Conservation (phyloP, 2,329 filamentous ascomycete genomes). For the Aureobasidium sp. region DNA sequence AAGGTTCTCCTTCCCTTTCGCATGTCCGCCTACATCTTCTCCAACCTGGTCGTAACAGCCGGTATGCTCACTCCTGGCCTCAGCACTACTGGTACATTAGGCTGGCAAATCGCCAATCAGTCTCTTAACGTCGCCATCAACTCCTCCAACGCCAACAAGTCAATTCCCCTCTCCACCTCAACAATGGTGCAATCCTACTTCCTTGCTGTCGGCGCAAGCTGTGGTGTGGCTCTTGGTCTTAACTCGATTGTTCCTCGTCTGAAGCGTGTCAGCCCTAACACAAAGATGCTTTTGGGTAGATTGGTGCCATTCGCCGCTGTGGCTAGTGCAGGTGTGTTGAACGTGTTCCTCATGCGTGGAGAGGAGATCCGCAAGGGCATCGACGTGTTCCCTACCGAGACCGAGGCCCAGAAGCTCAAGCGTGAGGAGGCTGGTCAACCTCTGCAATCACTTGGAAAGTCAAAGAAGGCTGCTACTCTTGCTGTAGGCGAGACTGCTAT, state of each 20-base stretch:
- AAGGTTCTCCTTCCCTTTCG: conserved; percentile 91
- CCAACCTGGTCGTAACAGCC: conserved; percentile 88
- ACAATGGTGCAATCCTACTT: conserved; percentile 85
- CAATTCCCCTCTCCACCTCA: conserved; percentile 71
- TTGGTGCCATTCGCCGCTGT: conserved; percentile 95
- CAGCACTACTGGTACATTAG: conserved; percentile 72
- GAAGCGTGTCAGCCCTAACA: conserved; percentile 65
- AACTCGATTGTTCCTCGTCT: conserved; percentile 84
- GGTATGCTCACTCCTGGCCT: conserved; percentile 95
- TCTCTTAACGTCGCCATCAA: conserved; percentile 98
- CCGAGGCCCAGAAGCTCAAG: conserved; percentile 59
- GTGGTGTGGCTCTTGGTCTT: conserved; percentile 84
- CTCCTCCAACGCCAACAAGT: conserved; percentile 96
- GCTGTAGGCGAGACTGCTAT: conserved; percentile 91
- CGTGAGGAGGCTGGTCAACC: conserved; percentile 24
- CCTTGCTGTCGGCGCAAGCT: conserved; percentile 85
- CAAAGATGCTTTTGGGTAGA: conserved; percentile 70
- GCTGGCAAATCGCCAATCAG: conserved; percentile 95
- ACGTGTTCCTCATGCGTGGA: conserved; percentile 95
- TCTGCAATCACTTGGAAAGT: conserved; percentile 65
- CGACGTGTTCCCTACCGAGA: conserved; percentile 78
- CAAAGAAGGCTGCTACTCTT: conserved; percentile 75
- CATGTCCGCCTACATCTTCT: conserved; percentile 92
- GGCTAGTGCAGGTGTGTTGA: conserved; percentile 80
- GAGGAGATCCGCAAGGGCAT: conserved; percentile 93